Conservation (phyloP, 192 early-diverging fungal genomes). For the Coemansia sp. region DNA sequence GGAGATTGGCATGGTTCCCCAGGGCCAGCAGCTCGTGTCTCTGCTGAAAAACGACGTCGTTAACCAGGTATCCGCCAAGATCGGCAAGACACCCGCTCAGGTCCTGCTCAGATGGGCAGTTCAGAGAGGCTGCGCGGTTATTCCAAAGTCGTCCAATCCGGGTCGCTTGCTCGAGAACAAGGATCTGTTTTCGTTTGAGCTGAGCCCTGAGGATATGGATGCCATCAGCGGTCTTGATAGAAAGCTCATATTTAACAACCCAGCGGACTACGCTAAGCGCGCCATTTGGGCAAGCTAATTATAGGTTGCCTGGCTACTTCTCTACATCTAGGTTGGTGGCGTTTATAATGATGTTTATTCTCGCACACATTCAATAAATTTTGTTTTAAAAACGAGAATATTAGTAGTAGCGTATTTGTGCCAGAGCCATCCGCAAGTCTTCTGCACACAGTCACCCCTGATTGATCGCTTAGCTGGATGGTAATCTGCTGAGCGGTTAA, state of each 20-base stretch:
- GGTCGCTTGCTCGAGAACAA: slow-evolving; percentile 55
- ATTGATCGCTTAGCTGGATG: too few relatives aligned
- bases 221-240: slow-evolving; percentile 18
- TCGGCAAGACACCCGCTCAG: slow-evolving; percentile 63
- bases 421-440: too few relatives aligned
- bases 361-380: too few relatives aligned
- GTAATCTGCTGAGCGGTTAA: too few relatives aligned
- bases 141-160: slow-evolving; percentile 72
- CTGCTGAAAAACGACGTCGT: slow-evolving; percentile 39
- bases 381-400: too few relatives aligned
- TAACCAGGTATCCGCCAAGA: slow-evolving; percentile 61
- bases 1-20: slow-evolving; percentile 17
- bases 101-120: slow-evolving; percentile 69
- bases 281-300: slow-evolving; percentile 28
- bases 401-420: too few relatives aligned
- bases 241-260: slow-evolving; percentile 35
- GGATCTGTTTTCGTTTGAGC: slow-evolving; percentile 24
- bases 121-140: slow-evolving; percentile 67
- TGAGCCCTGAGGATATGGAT: slow-evolving; percentile 22
- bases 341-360: too few relatives aligned
- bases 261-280: slow-evolving; percentile 18
- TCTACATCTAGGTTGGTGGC: too few relatives aligned
- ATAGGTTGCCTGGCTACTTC: too few relatives aligned
- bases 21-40: slow-evolving; percentile 2
- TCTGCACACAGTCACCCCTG: too few relatives aligned